These are phyloP conservation scores for Alternaria atra DNA, from an alignment of 2,329 filamentous ascomycete genomes.

Conservation along the genomic window DNA sequence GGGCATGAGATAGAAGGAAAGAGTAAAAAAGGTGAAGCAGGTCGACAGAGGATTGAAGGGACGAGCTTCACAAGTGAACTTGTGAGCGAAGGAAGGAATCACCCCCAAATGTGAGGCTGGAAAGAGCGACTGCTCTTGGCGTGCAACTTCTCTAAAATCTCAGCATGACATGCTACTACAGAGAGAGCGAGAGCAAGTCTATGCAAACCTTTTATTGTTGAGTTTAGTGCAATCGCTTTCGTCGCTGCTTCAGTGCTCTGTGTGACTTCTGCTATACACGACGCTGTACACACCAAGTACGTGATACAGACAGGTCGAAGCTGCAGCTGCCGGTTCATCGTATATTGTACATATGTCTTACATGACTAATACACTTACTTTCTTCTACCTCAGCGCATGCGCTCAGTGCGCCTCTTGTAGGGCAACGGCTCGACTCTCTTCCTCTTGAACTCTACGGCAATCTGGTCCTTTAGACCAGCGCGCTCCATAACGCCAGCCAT, in stretches of 20 bases:
- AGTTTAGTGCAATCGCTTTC: neutral
- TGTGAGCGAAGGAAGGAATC: neutral
- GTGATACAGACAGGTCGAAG: neutral
- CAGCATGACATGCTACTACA: no score
- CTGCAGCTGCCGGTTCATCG: neutral
- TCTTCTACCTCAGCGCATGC: conserved; percentile 52
- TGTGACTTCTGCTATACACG: neutral
- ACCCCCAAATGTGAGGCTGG: neutral
- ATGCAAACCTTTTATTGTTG: neutral
- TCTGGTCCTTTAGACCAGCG: conserved; percentile 72
- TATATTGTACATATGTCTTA: conserved; percentile 16
- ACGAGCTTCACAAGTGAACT: neutral
- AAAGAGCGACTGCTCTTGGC: conserved; percentile 9
- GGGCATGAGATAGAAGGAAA: neutral
- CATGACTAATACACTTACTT: conserved; percentile 16
- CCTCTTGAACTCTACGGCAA: conserved; percentile 84
- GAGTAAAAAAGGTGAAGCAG: neutral
- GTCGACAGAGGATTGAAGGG: neutral
- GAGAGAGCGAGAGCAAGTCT: no score
- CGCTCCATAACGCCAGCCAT: conserved; percentile 88
- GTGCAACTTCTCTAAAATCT: neutral
- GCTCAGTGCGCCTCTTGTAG: conserved; percentile 66
- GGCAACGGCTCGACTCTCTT: conserved; percentile 75
- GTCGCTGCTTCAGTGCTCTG: neutral
- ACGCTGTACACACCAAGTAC: neutral